Conservation (phyloP, 164 flowering plant genomes). For the Kingdonia uniflora region DNA sequence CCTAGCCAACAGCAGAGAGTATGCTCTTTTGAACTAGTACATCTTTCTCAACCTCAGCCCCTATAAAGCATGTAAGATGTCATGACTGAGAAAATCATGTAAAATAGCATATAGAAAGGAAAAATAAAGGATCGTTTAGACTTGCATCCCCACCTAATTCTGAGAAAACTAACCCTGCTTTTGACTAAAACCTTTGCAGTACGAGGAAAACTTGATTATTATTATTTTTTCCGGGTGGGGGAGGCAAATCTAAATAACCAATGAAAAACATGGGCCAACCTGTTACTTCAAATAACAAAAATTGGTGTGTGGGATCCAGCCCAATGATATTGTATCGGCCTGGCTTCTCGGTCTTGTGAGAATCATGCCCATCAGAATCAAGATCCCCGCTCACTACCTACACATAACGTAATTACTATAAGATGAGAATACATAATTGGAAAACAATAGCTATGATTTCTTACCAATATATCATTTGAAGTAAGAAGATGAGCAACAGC, state of each 20-base stretch:
- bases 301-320: constrained; percentile 71
- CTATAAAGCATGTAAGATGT: constrained; percentile 25
- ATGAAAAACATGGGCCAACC: too few relatives aligned
- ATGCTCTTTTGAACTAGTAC: constrained; percentile 66
- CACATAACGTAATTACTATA: constrained; percentile 8
- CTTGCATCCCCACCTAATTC: too few relatives aligned
- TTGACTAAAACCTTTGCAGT: too few relatives aligned
- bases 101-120: neutral
- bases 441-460: constrained; percentile 7
- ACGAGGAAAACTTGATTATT: too few relatives aligned
- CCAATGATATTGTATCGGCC: constrained; percentile 64
- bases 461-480: constrained; percentile 82
- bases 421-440: neutral
- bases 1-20: constrained; percentile 85
- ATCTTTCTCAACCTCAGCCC: constrained; percentile 82
- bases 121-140: too few relatives aligned
- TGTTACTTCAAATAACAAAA: constrained; percentile 66
- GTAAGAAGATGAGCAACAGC: constrained; percentile 80
- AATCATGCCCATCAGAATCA: constrained; percentile 88
- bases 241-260: too few relatives aligned
- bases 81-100: constrained; percentile 7
- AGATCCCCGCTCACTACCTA: constrained; percentile 99
- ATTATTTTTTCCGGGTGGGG: too few relatives aligned
- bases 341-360: constrained; percentile 78
- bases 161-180: too few relatives aligned